phyloP scores from a whole-genome alignment of 2,329 filamentous ascomycete species.

The Trichoderma polysporum region DNA sequence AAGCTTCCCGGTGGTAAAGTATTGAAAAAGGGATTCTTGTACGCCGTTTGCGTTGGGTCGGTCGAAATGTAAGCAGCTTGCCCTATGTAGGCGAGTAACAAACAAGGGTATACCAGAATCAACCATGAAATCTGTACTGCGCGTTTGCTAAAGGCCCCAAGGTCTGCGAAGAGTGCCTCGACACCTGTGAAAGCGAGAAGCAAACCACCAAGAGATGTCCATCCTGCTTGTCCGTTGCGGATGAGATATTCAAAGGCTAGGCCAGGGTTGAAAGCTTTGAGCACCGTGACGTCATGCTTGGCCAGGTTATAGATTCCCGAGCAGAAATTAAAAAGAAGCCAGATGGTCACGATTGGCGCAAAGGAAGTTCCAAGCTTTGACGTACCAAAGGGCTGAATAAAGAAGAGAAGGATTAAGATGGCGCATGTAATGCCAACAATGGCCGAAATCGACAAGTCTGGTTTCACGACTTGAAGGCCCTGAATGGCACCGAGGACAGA shows the following conservation, averaged over 20 bases:
- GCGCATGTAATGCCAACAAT: slow-evolving; percentile 64
- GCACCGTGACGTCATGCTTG: slow-evolving; percentile 51
- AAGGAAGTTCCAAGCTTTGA: slow-evolving; percentile 59
- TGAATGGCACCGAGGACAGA: slow-evolving; percentile 70
- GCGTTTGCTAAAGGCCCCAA: slow-evolving; percentile 69
- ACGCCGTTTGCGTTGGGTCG: slow-evolving; percentile 46
- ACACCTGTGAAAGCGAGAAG: slow-evolving; percentile 74
- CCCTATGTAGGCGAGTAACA: slow-evolving; percentile 65
- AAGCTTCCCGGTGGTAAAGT: slow-evolving; percentile 66
- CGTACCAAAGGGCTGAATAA: slow-evolving; percentile 64
- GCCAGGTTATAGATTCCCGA: slow-evolving; percentile 64
- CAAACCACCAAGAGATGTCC: slow-evolving; percentile 67
- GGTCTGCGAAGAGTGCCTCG: slow-evolving; percentile 76
- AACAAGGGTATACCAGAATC: slow-evolving; percentile 65
- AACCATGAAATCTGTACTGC: slow-evolving; percentile 76
- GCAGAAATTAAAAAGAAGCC: slow-evolving; percentile 65
- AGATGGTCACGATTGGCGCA: slow-evolving; percentile 66
- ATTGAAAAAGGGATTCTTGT: slow-evolving; percentile 71
- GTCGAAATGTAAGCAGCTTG: slow-evolving; percentile 71
- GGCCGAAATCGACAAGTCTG: slow-evolving; percentile 53
- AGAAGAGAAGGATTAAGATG: slow-evolving; percentile 63
- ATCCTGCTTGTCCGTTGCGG: slow-evolving; percentile 58
- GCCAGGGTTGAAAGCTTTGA: slow-evolving; percentile 57
- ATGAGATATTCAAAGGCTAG: slow-evolving; percentile 62
- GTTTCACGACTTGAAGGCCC: slow-evolving; percentile 58